Evolutionary conservation across 1,139 yeast species (phyloP), one percentile per base, ranked within the genome.

Genomic region (Kurtzmaniella natalensis): DNA sequence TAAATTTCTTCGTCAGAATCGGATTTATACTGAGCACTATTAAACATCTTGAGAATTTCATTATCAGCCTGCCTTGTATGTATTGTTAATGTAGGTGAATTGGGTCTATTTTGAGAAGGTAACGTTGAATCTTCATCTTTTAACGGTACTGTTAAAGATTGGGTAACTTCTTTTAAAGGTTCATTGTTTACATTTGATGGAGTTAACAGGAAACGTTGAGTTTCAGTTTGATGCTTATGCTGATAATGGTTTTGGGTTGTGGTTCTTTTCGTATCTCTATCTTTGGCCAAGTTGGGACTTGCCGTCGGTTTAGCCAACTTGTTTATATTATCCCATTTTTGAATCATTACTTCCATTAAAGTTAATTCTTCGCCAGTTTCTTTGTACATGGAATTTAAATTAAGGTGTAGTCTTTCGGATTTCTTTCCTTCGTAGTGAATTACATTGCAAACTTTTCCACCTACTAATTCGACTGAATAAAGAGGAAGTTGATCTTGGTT

Each of bases 81-180:
- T 52, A 81, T 60, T 0, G 96, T 87, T 46, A 84, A 72, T 0
- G 96, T 87, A 1, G 95, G 95, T 0, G 87, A 79, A 9, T 62
- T 59, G 4, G 75, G 69, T 16, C 57, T 44, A 16, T 47, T 39
- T 29, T 38, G 18, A 18, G 42, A 20, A 2, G 40, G 37, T 2
- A 39, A 25, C 3, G 45, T 44, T 3, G 44, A 39, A 23, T 51
- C 56, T 17, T 51, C 57, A 34, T 57, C 66, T 31, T 57, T 53
- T 21, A 65, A 44, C 0, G 70, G 70, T n/a, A 66, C 50, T 2
- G 58, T 53, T 33, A 61, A 53, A 3, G 71, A 31, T 16, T 18
- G 17, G 3, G 30, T 19, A n/a, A n/a, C n/a, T 9, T 30, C 17
- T 59, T 25, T 48, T n/a, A n/a, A n/a, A n/a, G n/a, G n/a, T n/a